Base-by-base conservation (phyloP, 2,329 filamentous ascomycete genomes). In the Diaporthe sp. region DNA sequence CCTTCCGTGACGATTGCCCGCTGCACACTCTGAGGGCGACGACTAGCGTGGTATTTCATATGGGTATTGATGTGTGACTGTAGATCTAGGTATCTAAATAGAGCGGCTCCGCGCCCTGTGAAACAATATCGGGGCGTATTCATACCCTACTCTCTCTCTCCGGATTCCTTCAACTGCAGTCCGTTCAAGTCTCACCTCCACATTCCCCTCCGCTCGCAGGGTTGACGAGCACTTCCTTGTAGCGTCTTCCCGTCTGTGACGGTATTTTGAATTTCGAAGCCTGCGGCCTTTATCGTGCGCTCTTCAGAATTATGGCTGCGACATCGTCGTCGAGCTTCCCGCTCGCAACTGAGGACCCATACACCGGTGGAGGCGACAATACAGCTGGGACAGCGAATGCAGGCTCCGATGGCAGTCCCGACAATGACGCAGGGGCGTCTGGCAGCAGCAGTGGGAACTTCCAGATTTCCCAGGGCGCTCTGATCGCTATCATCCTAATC, bases 401-500 rank as follows among this genome's bases (percentile, higher is more conserved):
- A 38, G 64, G 66, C n/a, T 75, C 73, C 1, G 35, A 72, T 19
- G 75, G 75, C 4, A 81, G 81, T 25, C 83, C 86, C 71, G 88
- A 90, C 75, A 86, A 84, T 76, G 89, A 89, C 45, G 89, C 87
- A 22, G 94, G 94, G 33, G 93, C 94, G 22, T 89, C 90, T 50
- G 94, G 94, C 25, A 64, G 42, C 10, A 83, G 87, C 22, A 89
- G 88, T 76, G 87, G 87, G 30, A 89, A 88, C 22, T 88, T 93
- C 77, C 86, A 86, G 50, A 84, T 97, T 30, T 94, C 93, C 2
- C 90, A 87, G 50, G 93, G 92, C 28, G 94, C 89, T 19, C 86
- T 95, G 79, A 88, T 94, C 74, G 94, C 93, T 64, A 95, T 97
- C 78, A 91, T 95, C 73, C 87, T 94, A 17, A 89, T 95, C 4